phyloP scores from a whole-genome alignment of 2,329 filamentous ascomycete genomes.

The Paecilomyces fulvus region DNA sequence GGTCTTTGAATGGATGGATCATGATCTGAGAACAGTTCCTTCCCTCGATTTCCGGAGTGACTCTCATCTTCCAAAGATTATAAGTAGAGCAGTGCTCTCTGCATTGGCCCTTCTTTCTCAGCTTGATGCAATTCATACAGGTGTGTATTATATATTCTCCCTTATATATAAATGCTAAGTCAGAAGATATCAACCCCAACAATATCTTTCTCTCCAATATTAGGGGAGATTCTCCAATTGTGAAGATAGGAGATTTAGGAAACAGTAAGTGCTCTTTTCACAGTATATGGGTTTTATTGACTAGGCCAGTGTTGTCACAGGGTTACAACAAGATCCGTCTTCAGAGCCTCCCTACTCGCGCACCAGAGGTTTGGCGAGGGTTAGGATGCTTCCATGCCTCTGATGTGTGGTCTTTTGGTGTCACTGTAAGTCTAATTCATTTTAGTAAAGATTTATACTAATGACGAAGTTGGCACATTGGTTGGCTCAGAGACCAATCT shows the following conservation, averaged over 20 bases:
- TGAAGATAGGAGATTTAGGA: background rate
- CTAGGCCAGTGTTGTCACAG: background rate
- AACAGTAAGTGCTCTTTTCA: background rate
- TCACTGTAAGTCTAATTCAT: background rate
- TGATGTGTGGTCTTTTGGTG: background rate
- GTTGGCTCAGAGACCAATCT: background rate
- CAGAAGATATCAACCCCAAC: background rate
- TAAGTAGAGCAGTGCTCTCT: background rate
- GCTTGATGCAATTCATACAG: background rate
- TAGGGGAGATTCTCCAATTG: background rate
- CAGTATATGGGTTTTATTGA: background rate
- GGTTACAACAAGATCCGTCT: background rate
- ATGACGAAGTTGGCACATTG: background rate
- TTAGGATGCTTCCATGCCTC: background rate
- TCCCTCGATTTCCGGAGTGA: background rate
- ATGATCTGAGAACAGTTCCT: background rate
- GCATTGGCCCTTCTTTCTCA: background rate
- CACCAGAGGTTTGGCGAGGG: background rate
- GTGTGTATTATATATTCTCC: background rate
- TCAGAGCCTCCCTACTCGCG: background rate
- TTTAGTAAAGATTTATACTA: background rate
- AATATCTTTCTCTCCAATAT: background rate
- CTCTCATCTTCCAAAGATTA: background rate
- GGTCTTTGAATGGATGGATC: background rate
- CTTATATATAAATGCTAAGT: background rate